Base-by-base conservation (phyloP, 139 green algal species). In the Chlamydomonas incerta region DNA sequence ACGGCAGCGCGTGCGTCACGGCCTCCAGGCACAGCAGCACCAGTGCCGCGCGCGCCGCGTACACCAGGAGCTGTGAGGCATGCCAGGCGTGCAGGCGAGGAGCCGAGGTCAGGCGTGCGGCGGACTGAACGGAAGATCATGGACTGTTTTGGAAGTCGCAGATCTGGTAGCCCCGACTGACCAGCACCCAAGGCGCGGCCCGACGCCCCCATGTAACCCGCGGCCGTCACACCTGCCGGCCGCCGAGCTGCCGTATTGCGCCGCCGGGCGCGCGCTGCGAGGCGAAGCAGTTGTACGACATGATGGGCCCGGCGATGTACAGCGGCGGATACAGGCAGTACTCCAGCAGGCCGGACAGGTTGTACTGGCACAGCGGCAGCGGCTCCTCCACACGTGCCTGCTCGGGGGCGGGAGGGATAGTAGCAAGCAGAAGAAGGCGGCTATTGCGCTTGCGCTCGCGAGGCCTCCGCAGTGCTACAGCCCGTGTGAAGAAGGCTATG, bases 221-320 rank as follows among this genome's bases (percentile, higher is more conserved):
- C 58, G 18, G 58, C 58, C 15, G 58, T 17, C 69, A 13, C 24
- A 63, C 74, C 41, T 60, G 46, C 15, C 50, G 31, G 20, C 21
- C 28, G 20, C 79, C 52, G 29, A 66, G 55, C 41, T 77, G 68
- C 35, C 63, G 33, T 46, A 72, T 31, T 2, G 26, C 28, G 4
- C 26, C 60, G 4, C 60, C 60, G 2, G 60, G 26, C 37, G 55
- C 37, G 74, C 96, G 52, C 83, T 99, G 96, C 58, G 90, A 92
- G 0, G 84, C 92, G 87, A 98, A 99, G 69, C 93, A 86, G 58
- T 98, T 96, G 91, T 94, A 99, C 20, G 93, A 95, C 23, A 94
- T 91, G 70, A 93, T 98, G 28, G 97, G 97, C 0, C 97, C 97
- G 4, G 97, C 96, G 50, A 99, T 93, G 90, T 99, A 99, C 34